Evolutionary conservation across 306 rosid species (phyloP), one percentile per base, ranked within the genome.

Genomic region (Acacia confusa): DNA sequence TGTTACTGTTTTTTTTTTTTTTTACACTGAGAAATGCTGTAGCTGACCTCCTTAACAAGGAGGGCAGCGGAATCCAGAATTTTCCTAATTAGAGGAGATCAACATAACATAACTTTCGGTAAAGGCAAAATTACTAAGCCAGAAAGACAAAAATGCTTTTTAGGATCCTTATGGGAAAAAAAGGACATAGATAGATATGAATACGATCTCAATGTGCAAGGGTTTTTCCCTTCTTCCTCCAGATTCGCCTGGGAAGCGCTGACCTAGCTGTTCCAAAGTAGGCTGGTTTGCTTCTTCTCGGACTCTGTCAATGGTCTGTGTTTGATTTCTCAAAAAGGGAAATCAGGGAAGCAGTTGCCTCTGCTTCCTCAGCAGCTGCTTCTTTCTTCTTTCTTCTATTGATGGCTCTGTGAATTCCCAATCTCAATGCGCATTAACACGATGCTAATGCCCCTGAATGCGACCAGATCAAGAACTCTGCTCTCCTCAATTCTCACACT

Each of bases 361-460:
- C 24, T 65, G 34, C 63, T 58, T 10, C 38, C 13, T 43, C 47
- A 6, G 34, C 66, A 11, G 15, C 69, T 28, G 40, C 19, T 63
- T 28, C 69, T 4, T 58, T 15, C 32, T 58, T 6, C 19, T 15
- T 60, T 27, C 32, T 11, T 63, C 38, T 6, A 43, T 43, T 41
- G n/a, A 43, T 70, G 22, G 57, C 57, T n/a, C 36, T 70, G 8
- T 43, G n/a, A 70, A 70, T 25, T 44, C n/a, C 57, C 38, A 22
- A 43, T 44, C 38, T 44, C 10, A n/a, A 22, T 41, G 30, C 20
- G n/a, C 74, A 13, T 5, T 1, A 20, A n/a, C 74, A 66, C 15
- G 28, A 88, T 86, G 92, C 84, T 60, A 1, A 12, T 77, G 30
- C 67, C 88, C 13, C 84, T 79, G 44, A 84, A 82, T 38, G 78